Evolutionary conservation across 768 basidiomycete genomes (phyloP), one percentile per base, ranked within the genome.

Genomic region (Mycena floridula): DNA sequence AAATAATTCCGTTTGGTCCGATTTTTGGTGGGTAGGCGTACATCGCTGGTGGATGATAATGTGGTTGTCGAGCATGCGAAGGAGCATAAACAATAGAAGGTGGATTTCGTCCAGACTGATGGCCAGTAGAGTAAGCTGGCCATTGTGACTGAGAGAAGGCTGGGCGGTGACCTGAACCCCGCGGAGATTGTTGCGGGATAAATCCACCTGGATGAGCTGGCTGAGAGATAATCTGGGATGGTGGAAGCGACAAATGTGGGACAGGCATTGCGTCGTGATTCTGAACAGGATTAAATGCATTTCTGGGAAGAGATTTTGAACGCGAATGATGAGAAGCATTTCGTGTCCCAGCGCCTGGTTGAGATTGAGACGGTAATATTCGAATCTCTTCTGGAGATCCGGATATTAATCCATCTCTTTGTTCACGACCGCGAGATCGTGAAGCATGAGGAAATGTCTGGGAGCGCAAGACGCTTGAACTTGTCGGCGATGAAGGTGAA

Each of bases 1-100:
- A 78, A 3, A 77, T 75, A 66, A 85, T 76, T 3, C 79, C 79
- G 44, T 81, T 74, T 1, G 81, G 66, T 40, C 74, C 71, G 63
- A 72, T 59, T 49, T 69, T 64, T 49, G 76, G 74, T 6, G 66
- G 69, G 37, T 81, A 72, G 48, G 80, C 73, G 9, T 75, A 74
- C 46, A 82, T 75, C 0, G 73, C 68, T 12, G 81, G 81, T 15
- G 82, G 81, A 7, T 76, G 64, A 50, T 84, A 84, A 51, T 73
- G 71, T 42, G 76, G 66, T 43, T 58, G 65, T 22, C 67, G 62
- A 51, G 71, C 71, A 43, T 70, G 69, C 28, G 72, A 62, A 36
- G 81, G 75, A 16, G 81, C 79, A 57, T 82, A 82, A 44, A 80
- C 68, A 50, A 82, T 81, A 46, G 77, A 73, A 23, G 80, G 77